phyloP scores from a whole-genome alignment of 2,329 filamentous ascomycete species.

The Cryphonectria carpinicola region DNA sequence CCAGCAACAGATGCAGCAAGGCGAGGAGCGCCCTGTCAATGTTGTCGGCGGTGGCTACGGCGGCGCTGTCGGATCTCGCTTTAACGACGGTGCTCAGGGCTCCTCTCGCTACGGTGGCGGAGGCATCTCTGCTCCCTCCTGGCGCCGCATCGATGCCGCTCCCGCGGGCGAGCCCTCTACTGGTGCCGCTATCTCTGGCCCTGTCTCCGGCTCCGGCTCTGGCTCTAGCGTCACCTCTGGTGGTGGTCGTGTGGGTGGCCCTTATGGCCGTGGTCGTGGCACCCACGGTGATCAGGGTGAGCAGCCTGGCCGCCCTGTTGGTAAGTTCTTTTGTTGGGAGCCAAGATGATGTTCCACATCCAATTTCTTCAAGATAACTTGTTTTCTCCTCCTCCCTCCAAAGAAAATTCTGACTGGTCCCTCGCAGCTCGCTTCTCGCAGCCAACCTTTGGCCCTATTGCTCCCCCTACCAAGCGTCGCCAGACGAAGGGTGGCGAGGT shows the following conservation, averaged over 20 bases:
- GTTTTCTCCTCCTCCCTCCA: too few species aligned
- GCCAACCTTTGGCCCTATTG: conserved; percentile 23
- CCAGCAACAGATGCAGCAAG: conserved; percentile 37
- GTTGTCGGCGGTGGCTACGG: background rate
- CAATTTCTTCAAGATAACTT: too few species aligned
- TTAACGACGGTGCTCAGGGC: background rate
- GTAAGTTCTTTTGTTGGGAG: background rate
- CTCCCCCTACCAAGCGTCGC: conserved; percentile 12
- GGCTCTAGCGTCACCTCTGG: conserved; percentile 5
- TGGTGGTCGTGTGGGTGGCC: conserved; percentile 4
- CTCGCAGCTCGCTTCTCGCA: conserved; percentile 15
- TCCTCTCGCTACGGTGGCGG: background rate
- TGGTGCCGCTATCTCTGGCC: background rate
- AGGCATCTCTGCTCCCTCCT: conserved; percentile 1
- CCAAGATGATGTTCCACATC: background rate
- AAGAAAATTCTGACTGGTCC: background rate
- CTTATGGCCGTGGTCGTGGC: conserved; percentile 2
- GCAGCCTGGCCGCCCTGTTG: background rate
- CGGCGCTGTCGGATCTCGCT: background rate
- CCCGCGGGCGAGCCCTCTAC: conserved; percentile 7
- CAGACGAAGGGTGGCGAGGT: background rate
- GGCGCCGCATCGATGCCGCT: conserved; percentile 14
- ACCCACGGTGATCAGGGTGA: background rate
- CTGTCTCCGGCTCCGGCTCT: conserved; percentile 3
- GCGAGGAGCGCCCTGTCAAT: conserved; percentile 16